A percentile compares a stretch with the other conserved stretches of the same genome.
Evolutionary conservation across 352 stramenopile genomes (phyloP).

Genomic region (Phytophthora tentaculata): DNA sequence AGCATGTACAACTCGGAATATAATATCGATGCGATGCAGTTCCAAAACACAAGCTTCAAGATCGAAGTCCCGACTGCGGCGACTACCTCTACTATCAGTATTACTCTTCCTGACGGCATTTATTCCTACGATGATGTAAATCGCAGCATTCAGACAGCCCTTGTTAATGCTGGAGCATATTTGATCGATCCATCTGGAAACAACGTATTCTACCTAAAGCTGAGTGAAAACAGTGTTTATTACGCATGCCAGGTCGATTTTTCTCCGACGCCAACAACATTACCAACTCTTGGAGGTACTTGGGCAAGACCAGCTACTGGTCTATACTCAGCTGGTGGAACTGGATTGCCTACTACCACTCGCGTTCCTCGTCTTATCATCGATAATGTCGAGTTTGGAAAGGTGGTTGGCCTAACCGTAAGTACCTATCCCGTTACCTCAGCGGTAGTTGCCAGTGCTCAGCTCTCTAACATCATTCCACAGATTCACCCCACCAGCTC

Average conservation of each 20-base stretch:
- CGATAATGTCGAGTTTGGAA: background rate
- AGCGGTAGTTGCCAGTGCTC: background rate
- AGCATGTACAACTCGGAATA: background rate
- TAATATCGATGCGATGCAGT: background rate
- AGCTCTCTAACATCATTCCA: background rate
- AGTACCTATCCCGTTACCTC: no score
- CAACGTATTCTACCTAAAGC: no score
- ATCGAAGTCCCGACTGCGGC: background rate
- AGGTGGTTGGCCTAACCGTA: background rate
- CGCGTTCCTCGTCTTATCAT: background rate
- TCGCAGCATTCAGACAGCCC: no score
- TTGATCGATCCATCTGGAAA: no score
- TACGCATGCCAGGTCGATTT: no score
- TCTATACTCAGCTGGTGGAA: background rate
- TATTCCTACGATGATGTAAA: no score
- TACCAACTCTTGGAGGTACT: background rate
- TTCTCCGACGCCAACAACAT: no score
- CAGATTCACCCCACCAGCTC: background rate
- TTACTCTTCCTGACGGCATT: no score
- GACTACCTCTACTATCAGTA: background rate
- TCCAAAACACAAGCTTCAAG: background rate
- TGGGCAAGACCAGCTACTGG: background rate
- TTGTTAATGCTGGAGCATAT: no score
- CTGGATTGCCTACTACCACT: background rate
- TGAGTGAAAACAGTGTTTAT: no score